Percentiles rank a stretch among this genome's conserved stretches.
Conservation (phyloP, 129 eudicot genomes). For the Flaveria trinervia region DNA sequence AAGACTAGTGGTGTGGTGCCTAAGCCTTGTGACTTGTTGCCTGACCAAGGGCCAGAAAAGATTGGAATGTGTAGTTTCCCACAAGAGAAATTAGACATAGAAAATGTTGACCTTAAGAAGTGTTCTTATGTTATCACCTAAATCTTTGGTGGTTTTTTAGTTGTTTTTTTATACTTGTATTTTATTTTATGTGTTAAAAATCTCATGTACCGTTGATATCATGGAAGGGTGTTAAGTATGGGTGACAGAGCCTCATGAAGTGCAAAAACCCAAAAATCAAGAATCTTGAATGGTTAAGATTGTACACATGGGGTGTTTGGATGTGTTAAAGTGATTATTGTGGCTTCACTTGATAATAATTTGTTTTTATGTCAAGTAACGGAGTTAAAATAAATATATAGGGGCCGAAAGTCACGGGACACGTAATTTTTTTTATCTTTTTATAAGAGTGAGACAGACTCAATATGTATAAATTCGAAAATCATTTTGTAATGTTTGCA, state of each 20-base stretch:
- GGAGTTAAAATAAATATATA: too few relatives aligned
- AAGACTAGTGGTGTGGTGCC: constrained; percentile 65
- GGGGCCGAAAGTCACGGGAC: too few relatives aligned
- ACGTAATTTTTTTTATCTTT: too few relatives aligned
- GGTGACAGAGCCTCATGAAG: constrained; percentile 30
- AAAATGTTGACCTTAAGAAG: constrained; percentile 44
- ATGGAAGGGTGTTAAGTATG: constrained; percentile 22
- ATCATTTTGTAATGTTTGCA: too few relatives aligned
- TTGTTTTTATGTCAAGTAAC: not conserved
- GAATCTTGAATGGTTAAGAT: not conserved
- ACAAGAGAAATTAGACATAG: constrained; percentile 40
- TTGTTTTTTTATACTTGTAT: not conserved
- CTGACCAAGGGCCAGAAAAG: constrained; percentile 61
- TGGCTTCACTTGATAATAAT: not conserved
- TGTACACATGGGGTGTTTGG: not conserved
- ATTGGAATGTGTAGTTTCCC: constrained; percentile 63
- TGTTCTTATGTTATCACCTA: constrained; percentile 39
- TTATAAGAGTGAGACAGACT: too few relatives aligned
- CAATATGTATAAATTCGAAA: too few relatives aligned
- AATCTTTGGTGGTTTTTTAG: not conserved
- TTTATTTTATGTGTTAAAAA: constrained; percentile 26
- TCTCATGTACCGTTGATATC: constrained; percentile 19
- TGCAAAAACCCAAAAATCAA: constrained; percentile 1
- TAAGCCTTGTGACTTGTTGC: constrained; percentile 55
- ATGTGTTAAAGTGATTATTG: not conserved